Evolutionary conservation across 768 basidiomycete species (phyloP).

Genomic region (Rhodotorula taiwanensis): DNA sequence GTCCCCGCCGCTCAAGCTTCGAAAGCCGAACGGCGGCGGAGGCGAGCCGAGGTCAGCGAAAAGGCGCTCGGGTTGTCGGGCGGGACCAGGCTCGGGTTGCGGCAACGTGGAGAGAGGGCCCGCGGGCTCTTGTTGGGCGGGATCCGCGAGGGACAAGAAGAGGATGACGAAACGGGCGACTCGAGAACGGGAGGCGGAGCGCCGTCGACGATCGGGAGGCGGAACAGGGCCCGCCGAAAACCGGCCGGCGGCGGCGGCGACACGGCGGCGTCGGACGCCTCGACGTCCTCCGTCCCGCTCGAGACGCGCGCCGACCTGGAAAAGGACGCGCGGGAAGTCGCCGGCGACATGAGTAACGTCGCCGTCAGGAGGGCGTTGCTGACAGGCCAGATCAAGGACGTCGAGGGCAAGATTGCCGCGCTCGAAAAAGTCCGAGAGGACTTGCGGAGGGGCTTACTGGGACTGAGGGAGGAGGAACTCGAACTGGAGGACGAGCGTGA

Average conservation of each 20-base stretch:
- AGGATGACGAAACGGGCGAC: conserved; percentile 46
- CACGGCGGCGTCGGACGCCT: conserved; percentile 52
- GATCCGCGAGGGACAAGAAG: conserved; percentile 37
- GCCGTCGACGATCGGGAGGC: conserved; percentile 53
- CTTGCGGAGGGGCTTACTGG: conserved; percentile 73
- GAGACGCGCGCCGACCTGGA: conserved; percentile 61
- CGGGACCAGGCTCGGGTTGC: conserved; percentile 62
- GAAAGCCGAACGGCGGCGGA: conserved; percentile 47
- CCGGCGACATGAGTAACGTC: conserved; percentile 84
- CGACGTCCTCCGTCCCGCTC: conserved; percentile 60
- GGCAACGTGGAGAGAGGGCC: conserved; percentile 68
- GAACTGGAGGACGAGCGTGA: conserved; percentile 92
- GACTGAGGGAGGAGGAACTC: conserved; percentile 86
- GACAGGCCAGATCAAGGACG: conserved; percentile 77
- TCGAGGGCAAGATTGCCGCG: conserved; percentile 79
- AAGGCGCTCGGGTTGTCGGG: conserved; percentile 15
- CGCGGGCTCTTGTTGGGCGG: conserved; percentile 57
- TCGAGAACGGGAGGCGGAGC: conserved; percentile 36
- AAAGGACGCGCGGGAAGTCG: conserved; percentile 76
- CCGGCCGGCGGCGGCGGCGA: no score
- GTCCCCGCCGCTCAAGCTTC: conserved; percentile 81
- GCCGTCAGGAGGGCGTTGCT: conserved; percentile 76
- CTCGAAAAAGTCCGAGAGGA: conserved; percentile 72
- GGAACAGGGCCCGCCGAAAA: conserved; percentile 42
- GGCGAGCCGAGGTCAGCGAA: conserved; percentile 18